Base-by-base conservation (phyloP, 1,139 yeast genomes). In the Trichomonascaceae sp. region DNA sequence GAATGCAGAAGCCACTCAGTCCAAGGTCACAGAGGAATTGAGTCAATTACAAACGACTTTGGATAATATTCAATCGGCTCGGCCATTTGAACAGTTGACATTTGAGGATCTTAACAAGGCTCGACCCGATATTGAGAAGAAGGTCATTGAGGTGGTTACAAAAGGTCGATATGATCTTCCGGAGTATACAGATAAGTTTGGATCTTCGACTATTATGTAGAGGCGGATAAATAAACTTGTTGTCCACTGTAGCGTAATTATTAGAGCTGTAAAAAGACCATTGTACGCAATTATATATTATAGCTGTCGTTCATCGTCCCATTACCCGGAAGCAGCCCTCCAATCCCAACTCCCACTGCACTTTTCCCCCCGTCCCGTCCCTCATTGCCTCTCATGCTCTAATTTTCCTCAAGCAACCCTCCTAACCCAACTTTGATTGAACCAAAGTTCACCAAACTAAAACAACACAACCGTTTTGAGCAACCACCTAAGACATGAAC, bases 131-230 rank as follows among this genome's bases (percentile, higher is more conserved):
- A 87, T 93, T 73, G 96, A 91, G 70, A 93, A 88, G 67, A 93
- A 93, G 85, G 96, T 91, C 66, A 82, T 80, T 69, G 89, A 89
- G 77, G 86, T 93, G 95, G 91, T 93, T 68, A 84, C 86, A 83
- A 86, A 90, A 81, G 96, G 96, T 75, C 87, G 88, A 79, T 91
- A 96, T 96, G 90, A 88, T 70, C 96, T 91, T 66, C 98, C 99
- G 67, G 96, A 96, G 67, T 93, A 93, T 84, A 86, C 87, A 77
- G 98, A 91, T 76, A 91, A 89, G 83, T 91, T 90, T 74, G 97
- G 97, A 74, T 89, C 87, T 74, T 83, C 90, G 77, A 87, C 93
- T 69, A 89, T 88, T 74, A 90, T 91, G 97, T 91, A 82, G 76
- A 55, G 27, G n/a, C 2, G 38, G 15, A 24, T 12, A 27, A 19